These are phyloP conservation scores for Pedinophyceae sp. DNA, from an alignment of 139 green algal genomes.

Conservation along the genomic window DNA sequence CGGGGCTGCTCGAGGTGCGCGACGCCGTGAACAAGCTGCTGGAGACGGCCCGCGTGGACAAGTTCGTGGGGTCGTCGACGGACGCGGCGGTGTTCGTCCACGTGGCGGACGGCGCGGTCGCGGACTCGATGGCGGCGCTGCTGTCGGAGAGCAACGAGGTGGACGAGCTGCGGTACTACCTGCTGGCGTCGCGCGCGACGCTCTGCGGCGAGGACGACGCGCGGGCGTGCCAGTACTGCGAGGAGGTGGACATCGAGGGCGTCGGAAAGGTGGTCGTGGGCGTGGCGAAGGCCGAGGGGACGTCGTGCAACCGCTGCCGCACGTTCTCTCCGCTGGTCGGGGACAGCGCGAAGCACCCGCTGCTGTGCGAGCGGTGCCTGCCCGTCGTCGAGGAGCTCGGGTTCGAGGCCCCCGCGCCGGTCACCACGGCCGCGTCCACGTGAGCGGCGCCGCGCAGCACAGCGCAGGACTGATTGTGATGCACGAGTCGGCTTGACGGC, in stretches of 20 bases:
- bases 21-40: constrained; percentile 41
- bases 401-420: too few species aligned
- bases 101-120: background rate
- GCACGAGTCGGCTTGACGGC: too few species aligned
- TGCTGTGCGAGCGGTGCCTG: too few species aligned
- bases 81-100: background rate
- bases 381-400: too few species aligned
- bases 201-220: constrained; percentile 4
- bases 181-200: constrained; percentile 74
- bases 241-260: constrained; percentile 13
- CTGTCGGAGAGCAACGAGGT: constrained; percentile 32
- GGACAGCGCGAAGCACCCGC: too few species aligned
- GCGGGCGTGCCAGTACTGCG: constrained; percentile 2
- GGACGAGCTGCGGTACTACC: constrained; percentile 62
- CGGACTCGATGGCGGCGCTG: constrained; percentile 3
- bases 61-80: background rate
- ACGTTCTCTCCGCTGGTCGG: too few species aligned
- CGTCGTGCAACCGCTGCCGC: constrained; percentile 84
- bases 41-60: background rate
- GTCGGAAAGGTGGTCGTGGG: constrained; percentile 50
- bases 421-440: too few species aligned
- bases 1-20: constrained; percentile 30
- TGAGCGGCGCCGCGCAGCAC: too few species aligned
- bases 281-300: constrained; percentile 52
- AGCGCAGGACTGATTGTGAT: too few species aligned